Base-by-base conservation (phyloP, 352 stramenopile species). In the Phytophthora quininea region DNA sequence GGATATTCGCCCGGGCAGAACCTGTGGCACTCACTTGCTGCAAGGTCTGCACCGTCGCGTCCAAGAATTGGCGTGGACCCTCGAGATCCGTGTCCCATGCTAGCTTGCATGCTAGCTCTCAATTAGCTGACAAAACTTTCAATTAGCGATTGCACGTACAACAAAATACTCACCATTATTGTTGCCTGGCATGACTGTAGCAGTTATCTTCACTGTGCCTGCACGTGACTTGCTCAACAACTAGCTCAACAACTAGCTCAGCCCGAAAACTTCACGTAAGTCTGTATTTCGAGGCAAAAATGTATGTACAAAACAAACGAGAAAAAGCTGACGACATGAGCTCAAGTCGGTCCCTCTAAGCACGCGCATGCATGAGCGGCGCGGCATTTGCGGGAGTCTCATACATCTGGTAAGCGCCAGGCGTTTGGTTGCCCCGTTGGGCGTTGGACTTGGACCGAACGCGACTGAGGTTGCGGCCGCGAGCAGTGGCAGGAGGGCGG, bases 401-500 rank as follows among this genome's bases (percentile, higher is more conserved):
- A 64, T 84, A 90, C 68, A 84, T 73, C 38, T 85, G 78, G 77
- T 90, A 90, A 53, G 61, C 64, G 19, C 57, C 67, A 30, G 58
- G 55, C 35, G 55, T 54, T 45, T 49, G 37, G 61, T 73, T 82
- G 60, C 59, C 59, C n/a, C 67, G 66, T 35, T 71, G 65, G 35
- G 61, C 76, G 35, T 74, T 84, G 5, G 82, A 90, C 62, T 91
- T 91, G 57, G 80, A 73, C 10, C 80, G 76, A 35, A 81, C 71
- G 45, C 82, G 78, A 52, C 80, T 90, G 33, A 89, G 43, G 67
- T 90, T 86, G 48, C 80, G 79, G 45, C 75, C 77, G 38, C 82
- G 82, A 15, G 79, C 69, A 43, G 27, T 88, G 47, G 69, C 79
- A 7, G 76, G 79, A 9, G 79, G 86, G 7, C 82, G 67, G 33